phyloP scores from a whole-genome alignment of 1,284 basidiomycete species.

The Ganoderma sp. region DNA sequence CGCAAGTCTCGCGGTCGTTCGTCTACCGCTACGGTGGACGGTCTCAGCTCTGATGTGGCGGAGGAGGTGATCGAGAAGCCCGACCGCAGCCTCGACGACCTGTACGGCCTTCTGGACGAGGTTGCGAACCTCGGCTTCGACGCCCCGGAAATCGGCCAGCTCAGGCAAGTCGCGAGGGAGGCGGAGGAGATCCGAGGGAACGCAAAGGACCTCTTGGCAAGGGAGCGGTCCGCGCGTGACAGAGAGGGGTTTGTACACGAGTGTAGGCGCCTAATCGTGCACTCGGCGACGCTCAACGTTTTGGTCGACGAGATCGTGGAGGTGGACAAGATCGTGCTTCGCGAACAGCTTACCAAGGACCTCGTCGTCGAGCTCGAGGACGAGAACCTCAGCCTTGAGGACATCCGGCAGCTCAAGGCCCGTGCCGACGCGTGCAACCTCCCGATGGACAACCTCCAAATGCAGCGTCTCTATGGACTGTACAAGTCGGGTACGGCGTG shows the following conservation, averaged over 20 bases:
- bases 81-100: constrained; percentile 69
- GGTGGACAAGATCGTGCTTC: constrained; percentile 77
- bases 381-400: constrained; percentile 65
- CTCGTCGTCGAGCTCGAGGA: constrained; percentile 70
- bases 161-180: constrained; percentile 64
- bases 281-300: constrained; percentile 80
- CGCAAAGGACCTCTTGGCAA: constrained; percentile 56
- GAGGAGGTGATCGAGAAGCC: constrained; percentile 57
- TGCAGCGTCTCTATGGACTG: constrained; percentile 62
- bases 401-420: constrained; percentile 68
- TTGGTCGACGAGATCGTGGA: constrained; percentile 74
- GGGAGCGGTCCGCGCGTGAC: constrained; percentile 44
- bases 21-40: constrained; percentile 37
- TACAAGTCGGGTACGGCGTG: constrained; percentile 69
- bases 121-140: constrained; percentile 83
- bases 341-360: constrained; percentile 72
- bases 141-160: constrained; percentile 68
- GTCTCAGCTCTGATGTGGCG: constrained; percentile 52
- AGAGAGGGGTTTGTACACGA: constrained; percentile 67
- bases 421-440: constrained; percentile 75
- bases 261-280: constrained; percentile 71
- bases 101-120: constrained; percentile 71
- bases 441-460: constrained; percentile 61
- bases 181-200: constrained; percentile 68
- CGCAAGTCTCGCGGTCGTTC: constrained; percentile 63